Evolutionary conservation across 2,329 filamentous ascomycete genomes (phyloP), one percentile per base, ranked within the genome.

Genomic region (Trichophyton mentagrophytes): DNA sequence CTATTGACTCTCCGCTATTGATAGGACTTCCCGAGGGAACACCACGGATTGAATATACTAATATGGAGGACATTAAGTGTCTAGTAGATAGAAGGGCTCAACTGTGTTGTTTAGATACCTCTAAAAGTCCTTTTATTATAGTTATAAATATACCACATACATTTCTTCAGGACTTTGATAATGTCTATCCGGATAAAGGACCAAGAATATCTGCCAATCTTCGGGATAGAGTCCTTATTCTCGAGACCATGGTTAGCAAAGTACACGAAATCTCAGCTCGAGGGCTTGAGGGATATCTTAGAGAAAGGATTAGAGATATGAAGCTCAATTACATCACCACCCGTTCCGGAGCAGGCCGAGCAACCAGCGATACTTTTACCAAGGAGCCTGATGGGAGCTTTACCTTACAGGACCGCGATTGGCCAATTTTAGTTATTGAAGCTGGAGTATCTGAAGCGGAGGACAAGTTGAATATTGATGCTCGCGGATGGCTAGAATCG

Each of bases 401-500:
- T 36, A 15, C 11, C 15, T n/a, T n/a, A 20, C 11, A 8, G 11
- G 8, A 27, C 15, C n/a, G 15, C n/a, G 5, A 30, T 15, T 62
- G 49, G 61, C 61, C 58, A 3, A 60, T 38, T 3, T 15, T 60
- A 9, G 42, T 58, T 20, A 11, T 62, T 6, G 58, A 60, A 27
- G 44, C 58, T 1, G 53, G 61, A 11, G 7, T 46, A 46, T 49
- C 55, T 25, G 58, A 62, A 47, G 8, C 1, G 11, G 27, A 38
- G 11, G 6, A 17, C 20, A 57, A 60, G 44, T 38, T 62, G 3
- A 59, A 58, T 13, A 33, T 60, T 33, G 61, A 62, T 11, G 61
- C 61, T 13, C 38, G 60, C 15, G 25, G 40, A 22, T 62, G 61
- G 61, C 53, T 62, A 2, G 61, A 60, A 44, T 42, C 58, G 8